Conservation (phyloP, 2,329 filamentous ascomycete genomes). For the Xylaria polymorpha region DNA sequence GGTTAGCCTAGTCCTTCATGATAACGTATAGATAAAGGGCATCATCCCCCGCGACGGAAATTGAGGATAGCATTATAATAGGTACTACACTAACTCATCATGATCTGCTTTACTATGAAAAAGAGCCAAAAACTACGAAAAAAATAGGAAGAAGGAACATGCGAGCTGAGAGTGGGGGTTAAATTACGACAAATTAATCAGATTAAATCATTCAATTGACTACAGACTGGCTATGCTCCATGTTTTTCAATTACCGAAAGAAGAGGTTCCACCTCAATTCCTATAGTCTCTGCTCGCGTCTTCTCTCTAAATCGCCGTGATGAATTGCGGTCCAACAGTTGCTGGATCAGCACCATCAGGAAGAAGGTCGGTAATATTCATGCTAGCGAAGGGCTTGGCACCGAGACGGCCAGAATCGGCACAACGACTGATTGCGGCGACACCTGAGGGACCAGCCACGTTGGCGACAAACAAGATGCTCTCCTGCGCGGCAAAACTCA, state of each 20-base stretch:
- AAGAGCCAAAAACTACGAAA: background rate
- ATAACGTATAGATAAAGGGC: no score
- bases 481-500: conserved; percentile 54
- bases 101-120: background rate
- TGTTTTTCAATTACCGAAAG: background rate
- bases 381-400: conserved; percentile 40
- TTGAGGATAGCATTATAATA: background rate
- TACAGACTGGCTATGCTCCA: background rate
- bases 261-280: background rate
- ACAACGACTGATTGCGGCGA: conserved; percentile 55
- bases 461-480: conserved; percentile 60
- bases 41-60: background rate
- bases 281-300: background rate
- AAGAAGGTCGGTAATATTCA: conserved; percentile 36
- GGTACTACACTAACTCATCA: background rate
- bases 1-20: no score
- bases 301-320: conserved; percentile 42
- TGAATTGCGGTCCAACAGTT: conserved; percentile 47
- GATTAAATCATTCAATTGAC: conserved; percentile 3
- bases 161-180: no score
- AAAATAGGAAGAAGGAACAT: background rate
- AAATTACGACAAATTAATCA: background rate
- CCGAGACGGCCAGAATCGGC: conserved; percentile 38
- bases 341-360: conserved; percentile 33
- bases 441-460: conserved; percentile 55